Evolutionary conservation across 768 basidiomycete species (phyloP).

Genomic region (Lepiota venenata): DNA sequence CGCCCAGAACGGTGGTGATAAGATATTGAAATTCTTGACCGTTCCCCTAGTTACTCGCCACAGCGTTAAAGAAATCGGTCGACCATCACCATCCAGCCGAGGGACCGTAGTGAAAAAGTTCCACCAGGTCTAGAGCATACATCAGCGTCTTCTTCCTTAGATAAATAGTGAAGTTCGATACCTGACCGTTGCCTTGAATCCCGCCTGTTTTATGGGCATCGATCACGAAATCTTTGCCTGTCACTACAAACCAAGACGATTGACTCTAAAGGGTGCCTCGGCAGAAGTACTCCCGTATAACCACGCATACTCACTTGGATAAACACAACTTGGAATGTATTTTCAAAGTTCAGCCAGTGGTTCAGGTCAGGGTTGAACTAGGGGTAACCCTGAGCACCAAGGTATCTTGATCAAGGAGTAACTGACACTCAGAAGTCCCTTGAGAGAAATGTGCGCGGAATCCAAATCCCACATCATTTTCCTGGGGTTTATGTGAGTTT

Average conservation of each 20-base stretch:
- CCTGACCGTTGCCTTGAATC: slow-evolving; percentile 59
- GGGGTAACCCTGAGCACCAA: not conserved
- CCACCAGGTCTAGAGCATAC: slow-evolving; percentile 45
- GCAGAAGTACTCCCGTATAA: not conserved
- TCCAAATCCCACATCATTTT: slow-evolving; percentile 54
- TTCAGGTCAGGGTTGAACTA: slow-evolving; percentile 53
- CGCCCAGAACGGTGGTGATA: slow-evolving; percentile 59
- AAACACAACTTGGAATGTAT: slow-evolving; percentile 59
- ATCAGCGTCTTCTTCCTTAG: not conserved
- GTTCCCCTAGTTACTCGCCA: slow-evolving; percentile 38
- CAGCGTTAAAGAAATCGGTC: slow-evolving; percentile 53
- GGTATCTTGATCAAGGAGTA: not conserved
- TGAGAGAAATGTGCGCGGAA: slow-evolving; percentile 39
- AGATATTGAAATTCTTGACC: slow-evolving; percentile 47
- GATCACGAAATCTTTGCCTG: slow-evolving; percentile 50
- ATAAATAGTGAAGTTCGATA: slow-evolving; percentile 6
- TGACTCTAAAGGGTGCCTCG: slow-evolving; percentile 36
- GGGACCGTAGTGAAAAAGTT: slow-evolving; percentile 44
- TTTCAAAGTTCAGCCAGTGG: slow-evolving; percentile 51
- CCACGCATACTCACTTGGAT: slow-evolving; percentile 42
- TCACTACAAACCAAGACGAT: slow-evolving; percentile 63
- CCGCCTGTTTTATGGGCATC: slow-evolving; percentile 55
- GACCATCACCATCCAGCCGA: slow-evolving; percentile 51
- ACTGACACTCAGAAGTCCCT: slow-evolving; percentile 41
- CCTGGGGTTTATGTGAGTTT: slow-evolving; percentile 22